Evolutionary conservation across 139 green algal species (phyloP), one percentile per base, ranked within the genome.

Genomic region (Volvox reticuliferus): DNA sequence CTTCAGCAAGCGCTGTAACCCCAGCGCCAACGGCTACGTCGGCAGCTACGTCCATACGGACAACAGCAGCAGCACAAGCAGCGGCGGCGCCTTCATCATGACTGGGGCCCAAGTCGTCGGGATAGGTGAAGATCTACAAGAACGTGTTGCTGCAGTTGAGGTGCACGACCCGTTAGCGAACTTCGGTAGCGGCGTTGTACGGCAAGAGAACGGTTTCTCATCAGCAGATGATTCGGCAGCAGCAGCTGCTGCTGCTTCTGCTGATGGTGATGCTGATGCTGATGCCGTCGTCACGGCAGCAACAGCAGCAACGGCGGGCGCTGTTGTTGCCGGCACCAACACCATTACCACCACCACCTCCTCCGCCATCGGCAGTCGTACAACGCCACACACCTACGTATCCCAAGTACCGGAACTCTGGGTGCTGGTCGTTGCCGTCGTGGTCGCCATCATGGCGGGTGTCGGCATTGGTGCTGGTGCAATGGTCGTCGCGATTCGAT

Each of bases 1-100:
- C 75, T 81, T 81, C 75, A 81, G 75, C 75, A 81, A 81, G 75
- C 32, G 24, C 32, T 81, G 75, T 30, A 18, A 2, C 20, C 75
- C 75, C 14, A 30, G 33, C 33, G 75, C 33, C 32, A 24, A 30
- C 30, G 75, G 75, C 32, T 81, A 81, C 75, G 33, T 81, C 13
- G 75, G 75, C 32, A 81, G 32, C 75, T 81, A 81, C 75, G 30
- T 35, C 3, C 50, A 61, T 6, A 16, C 71, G n/a, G n/a, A 6
- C 71, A 79, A 79, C 75, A 24, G 33, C 33, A 61, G 26, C 75
- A 81, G 28, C 28, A 44, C 73, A 79, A 24, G 32, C 75, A 35
- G 26, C 71, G 75, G 12, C 30, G 32, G 75, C 17, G 44, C 33
- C 32, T 55, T 61, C 32, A 81, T 81, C 17, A 35, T 81, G 19